Evolutionary conservation across 2,329 filamentous ascomycete genomes (phyloP).

Genomic region (Clathrospora elynae): DNA sequence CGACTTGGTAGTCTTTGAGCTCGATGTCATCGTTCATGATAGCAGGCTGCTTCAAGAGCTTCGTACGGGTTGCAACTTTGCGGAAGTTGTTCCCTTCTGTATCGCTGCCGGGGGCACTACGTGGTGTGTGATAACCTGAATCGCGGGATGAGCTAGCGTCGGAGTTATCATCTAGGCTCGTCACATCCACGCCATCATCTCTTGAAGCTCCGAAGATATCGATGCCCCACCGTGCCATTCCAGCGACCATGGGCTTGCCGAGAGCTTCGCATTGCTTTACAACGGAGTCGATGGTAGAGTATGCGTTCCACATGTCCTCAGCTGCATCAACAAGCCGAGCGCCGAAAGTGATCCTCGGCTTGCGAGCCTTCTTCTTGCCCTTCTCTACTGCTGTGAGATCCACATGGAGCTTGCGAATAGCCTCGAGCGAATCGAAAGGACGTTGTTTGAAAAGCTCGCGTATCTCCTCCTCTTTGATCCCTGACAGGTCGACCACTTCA

Average conservation of each 20-base stretch:
- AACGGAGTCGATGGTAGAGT: conserved; percentile 81
- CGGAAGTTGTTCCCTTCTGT: conserved; percentile 55
- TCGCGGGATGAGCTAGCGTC: conserved; percentile 58
- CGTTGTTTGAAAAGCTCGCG: conserved; percentile 72
- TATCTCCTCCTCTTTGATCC: conserved; percentile 71
- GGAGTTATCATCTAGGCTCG: conserved; percentile 56
- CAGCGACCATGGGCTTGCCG: conserved; percentile 67
- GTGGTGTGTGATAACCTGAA: conserved; percentile 70
- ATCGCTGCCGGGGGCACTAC: conserved; percentile 48
- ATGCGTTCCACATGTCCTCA: conserved; percentile 75
- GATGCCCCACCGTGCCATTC: conserved; percentile 71
- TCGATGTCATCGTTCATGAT: conserved; percentile 76
- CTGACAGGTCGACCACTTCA: conserved; percentile 82
- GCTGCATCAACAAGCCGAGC: conserved; percentile 70
- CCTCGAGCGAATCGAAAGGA: conserved; percentile 71
- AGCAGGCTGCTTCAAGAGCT: conserved; percentile 69
- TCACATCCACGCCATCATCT: conserved; percentile 65
- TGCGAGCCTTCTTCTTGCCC: conserved; percentile 42
- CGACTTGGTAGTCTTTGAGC: conserved; percentile 92
- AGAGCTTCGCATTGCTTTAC: conserved; percentile 76
- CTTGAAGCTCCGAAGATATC: conserved; percentile 66
- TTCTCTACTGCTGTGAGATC: conserved; percentile 36
- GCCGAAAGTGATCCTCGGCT: conserved; percentile 61
- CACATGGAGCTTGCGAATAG: conserved; percentile 67
- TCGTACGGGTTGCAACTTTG: conserved; percentile 40